Base-by-base conservation (phyloP, 2,329 filamentous ascomycete genomes). In the Elsinoe necatrix region DNA sequence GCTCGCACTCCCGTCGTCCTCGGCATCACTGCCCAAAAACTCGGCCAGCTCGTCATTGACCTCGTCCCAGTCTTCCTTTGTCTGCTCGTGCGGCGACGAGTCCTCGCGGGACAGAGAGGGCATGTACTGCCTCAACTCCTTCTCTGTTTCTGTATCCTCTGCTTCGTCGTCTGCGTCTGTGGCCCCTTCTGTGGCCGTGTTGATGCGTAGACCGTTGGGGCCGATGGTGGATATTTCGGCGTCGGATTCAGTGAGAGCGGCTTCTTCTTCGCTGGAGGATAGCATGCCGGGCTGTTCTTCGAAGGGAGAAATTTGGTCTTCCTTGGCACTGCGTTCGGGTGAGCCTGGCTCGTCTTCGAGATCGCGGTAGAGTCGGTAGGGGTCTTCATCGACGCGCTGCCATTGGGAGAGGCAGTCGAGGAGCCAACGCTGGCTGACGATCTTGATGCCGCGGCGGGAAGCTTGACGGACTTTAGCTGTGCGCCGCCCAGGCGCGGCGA, bases 381-480 rank as follows among this genome's bases (percentile, higher is more conserved):
- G 84, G 1, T 77, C 77, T 68, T 96, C 91, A 57, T 93, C 84
- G 9, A 95, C 75, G 57, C 81, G 84, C 61, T 80, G 77, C 93
- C 93, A 98, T 68, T 86, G 85, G 23, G 83, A 86, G 61, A 97
- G 82, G 56, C 85, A 95, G 63, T 91, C 86, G 29, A 85, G 79
- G 27, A 98, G 82, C 93, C 93, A 98, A 64, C 89, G 83, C 55
- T 90, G 87, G 63, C 86, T 90, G 48, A 98, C 93, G 58, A 98
- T 95, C 68, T 90, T 91, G 70, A 97, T 87, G 54, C 67, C 77
- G 56, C 89, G 86, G 61, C 84, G 83, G 12, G 87, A 85, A 0
- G 93, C 93, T 69, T 91, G 86, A 48, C 88, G 85, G 42, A 97
- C 89, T 72, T 98, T 98, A 55, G 89, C 86, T 0, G 93, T 97